Base-by-base conservation (phyloP, 257 asterid genomes). In the Penstemon eatonii region DNA sequence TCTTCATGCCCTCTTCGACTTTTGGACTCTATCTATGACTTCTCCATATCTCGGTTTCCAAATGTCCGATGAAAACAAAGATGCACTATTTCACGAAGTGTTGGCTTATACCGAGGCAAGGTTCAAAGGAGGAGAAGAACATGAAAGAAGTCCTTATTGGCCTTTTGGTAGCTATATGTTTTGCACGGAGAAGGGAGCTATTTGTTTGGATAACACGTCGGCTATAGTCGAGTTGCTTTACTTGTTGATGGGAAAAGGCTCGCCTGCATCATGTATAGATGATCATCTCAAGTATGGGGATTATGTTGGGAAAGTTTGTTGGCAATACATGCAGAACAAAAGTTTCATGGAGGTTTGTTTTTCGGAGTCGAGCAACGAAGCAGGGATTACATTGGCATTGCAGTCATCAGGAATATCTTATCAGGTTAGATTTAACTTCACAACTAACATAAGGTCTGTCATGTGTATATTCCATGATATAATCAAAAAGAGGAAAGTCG, bases 101-200 rank as follows among this genome's bases (percentile, higher is more conserved):
- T 55, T 79, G 80, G 74, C 77, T 33, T 80, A 80, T 68, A 79
- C 80, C 18, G 75, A 75, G 72, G 70, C 63, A 67, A 62, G 83
- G 64, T 68, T 76, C 3, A 54, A 33, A 52, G 86, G 75, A 57
- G 75, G 53, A 37, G 80, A 63, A 12, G 72, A 69, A 54, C 46
- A 40, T 7, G 71, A 64, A 50, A 65, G 70, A 6, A 77, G 77
- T 38, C 18, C 65, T 37, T 89, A 81, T 73, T 85, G 87, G 75
- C 98, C 98, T 0, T 92, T 85, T 41, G 96, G 98, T 76, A 87
- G 89, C 81, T 92, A 84, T 52, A 52, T 92, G 87, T 86, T 92
- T 65, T 92, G 96, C 80, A 87, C 86, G 11, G 83, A 66, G 38
- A 71, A 40, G 33, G 98, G 98, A 5, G 85, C 92, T 1, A 78